phyloP scores from a whole-genome alignment of 768 basidiomycete genomes.

The Baorangia bicolor region DNA sequence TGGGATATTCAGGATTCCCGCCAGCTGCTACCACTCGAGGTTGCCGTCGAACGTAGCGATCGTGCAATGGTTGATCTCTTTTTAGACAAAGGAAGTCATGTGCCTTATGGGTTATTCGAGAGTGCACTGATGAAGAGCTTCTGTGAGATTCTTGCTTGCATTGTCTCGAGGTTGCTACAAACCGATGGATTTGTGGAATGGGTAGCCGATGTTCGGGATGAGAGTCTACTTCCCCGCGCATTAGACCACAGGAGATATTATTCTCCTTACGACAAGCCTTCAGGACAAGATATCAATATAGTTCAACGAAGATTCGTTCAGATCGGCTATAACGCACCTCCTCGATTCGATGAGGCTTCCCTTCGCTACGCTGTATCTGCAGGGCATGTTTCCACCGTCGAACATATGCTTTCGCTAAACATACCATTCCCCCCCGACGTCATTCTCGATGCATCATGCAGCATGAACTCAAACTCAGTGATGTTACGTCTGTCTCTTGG shows the following conservation, averaged over 20 bases:
- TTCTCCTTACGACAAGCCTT: no score
- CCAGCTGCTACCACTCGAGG: neutral
- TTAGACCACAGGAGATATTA: neutral
- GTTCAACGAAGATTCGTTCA: constrained; percentile 6
- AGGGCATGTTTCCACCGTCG: neutral
- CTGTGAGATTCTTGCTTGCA: neutral
- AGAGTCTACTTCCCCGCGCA: neutral
- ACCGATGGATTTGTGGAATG: constrained; percentile 15
- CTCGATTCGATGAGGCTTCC: neutral
- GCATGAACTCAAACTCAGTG: neutral
- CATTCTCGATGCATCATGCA: neutral
- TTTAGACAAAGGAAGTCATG: neutral
- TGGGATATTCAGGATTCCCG: accelerated
- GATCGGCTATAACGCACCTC: neutral
- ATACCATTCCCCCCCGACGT: constrained; percentile 1
- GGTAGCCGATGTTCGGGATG: neutral
- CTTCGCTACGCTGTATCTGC: neutral
- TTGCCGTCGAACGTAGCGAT: neutral
- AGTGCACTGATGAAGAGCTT: accelerated
- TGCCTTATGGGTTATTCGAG: neutral
- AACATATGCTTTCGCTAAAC: neutral
- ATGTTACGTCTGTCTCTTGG: neutral
- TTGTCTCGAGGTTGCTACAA: neutral
- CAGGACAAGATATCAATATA: neutral
- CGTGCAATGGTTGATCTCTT: neutral